Evolutionary conservation across 2,329 filamentous ascomycete species (phyloP).

Genomic region (Dryadomyces sulphureus): DNA sequence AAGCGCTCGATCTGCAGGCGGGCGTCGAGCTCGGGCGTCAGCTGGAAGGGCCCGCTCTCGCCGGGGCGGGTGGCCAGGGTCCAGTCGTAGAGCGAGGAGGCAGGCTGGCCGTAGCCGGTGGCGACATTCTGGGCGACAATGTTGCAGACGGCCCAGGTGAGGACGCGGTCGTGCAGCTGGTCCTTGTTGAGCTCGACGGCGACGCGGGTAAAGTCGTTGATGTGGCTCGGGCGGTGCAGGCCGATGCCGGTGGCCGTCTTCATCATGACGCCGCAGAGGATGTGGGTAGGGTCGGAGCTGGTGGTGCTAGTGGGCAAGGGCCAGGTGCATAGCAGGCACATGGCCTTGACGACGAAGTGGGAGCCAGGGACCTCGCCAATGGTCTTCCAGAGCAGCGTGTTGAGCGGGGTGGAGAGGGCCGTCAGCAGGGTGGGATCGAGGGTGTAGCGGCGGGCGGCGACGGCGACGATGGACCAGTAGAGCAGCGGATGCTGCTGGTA

Average conservation of each 20-base stretch:
- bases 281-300: slow-evolving; percentile 67
- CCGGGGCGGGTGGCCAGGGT: slow-evolving; percentile 48
- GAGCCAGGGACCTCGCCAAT: slow-evolving; percentile 64
- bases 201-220: slow-evolving; percentile 68
- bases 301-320: slow-evolving; percentile 71
- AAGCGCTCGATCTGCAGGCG: slow-evolving; percentile 60
- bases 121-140: slow-evolving; percentile 69
- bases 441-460: slow-evolving; percentile 57
- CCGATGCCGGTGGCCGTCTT: slow-evolving; percentile 75
- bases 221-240: slow-evolving; percentile 65
- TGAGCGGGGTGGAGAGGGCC: slow-evolving; percentile 52
- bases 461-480: slow-evolving; percentile 72
- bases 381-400: slow-evolving; percentile 60
- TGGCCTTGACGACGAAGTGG: slow-evolving; percentile 67
- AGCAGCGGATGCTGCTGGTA: slow-evolving; percentile 65
- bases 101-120: slow-evolving; percentile 73
- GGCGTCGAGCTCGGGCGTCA: slow-evolving; percentile 49
- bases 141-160: slow-evolving; percentile 76
- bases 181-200: slow-evolving; percentile 63
- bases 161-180: slow-evolving; percentile 62
- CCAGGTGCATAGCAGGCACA: slow-evolving; percentile 70
- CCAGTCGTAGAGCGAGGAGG: slow-evolving; percentile 64
- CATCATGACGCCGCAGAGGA: slow-evolving; percentile 73
- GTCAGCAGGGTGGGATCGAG: slow-evolving; percentile 49
- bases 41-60: slow-evolving; percentile 42